Evolutionary conservation across 2,329 filamentous ascomycete genomes (phyloP), one percentile per base, ranked within the genome.

Genomic region (Macroventuria anomochaeta): DNA sequence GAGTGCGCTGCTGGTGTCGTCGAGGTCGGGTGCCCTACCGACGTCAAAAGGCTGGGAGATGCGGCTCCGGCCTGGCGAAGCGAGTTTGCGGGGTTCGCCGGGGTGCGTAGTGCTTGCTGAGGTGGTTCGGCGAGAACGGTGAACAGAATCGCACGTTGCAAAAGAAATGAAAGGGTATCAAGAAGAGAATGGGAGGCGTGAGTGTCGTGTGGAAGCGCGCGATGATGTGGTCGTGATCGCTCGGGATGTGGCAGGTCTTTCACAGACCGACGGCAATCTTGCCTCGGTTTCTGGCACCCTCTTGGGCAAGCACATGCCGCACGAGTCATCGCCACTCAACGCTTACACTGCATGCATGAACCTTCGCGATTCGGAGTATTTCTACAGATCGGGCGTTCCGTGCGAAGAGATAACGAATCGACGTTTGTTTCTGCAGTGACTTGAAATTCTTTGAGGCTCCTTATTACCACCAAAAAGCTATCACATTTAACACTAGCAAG

Each of bases 31-130:
- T 28, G 46, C 23, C 31, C 25, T 31, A 18, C 43, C 39, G 51
- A 53, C 38, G 51, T 48, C 38, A 34, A 55, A 49, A 53, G 57
- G 57, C 46, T 61, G 53, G 46, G 46, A 53, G 40, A 43, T 49
- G 50, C 51, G 51, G 51, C 28, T 49, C 55, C 48, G 55, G 54
- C 41, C 39, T 46, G 39, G 55, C 48, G 53, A 58, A 51, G 57
- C 55, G 55, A 59, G 58, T 59, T 59, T 64, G 64, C 62, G 62
- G 62, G 64, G 62, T 55, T 61, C 54, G 62, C 62, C 49, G 59
- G 62, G 50, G 37, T 53, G 41, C 46, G 55, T 31, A 47, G 36
- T 23, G 31, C n/a, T 26, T 34, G 15, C 34, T 29, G 29, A 28
- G 13, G 17, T 21, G 8, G 11, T 36, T 44, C 18, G 29, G 17